These are phyloP conservation scores for Pseudogymnoascus verrucosus DNA, from an alignment of 2,329 filamentous ascomycete genomes.

Conservation along the genomic window DNA sequence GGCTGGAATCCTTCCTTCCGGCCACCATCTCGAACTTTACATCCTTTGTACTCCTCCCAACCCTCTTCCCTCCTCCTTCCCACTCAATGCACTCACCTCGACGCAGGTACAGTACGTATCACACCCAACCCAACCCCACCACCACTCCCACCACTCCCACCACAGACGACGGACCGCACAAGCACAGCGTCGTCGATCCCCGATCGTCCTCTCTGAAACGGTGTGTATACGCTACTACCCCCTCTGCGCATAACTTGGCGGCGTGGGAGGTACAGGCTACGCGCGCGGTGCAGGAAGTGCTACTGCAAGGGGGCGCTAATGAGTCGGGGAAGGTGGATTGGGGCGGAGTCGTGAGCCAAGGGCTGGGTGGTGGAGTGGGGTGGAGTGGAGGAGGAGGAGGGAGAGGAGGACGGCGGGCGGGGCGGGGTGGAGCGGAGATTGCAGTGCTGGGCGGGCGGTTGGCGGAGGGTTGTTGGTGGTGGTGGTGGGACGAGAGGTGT, in stretches of 20 bases:
- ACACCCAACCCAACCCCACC: no score
- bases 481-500: background rate
- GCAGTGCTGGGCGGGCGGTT: conserved; percentile 48
- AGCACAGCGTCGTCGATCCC: background rate
- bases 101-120: conserved; percentile 2
- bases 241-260: conserved; percentile 41
- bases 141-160: no score
- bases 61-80: background rate
- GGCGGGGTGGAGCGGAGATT: conserved; percentile 48
- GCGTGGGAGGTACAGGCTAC: conserved; percentile 33
- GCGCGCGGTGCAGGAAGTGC: conserved; percentile 40
- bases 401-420: conserved; percentile 45
- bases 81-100: background rate
- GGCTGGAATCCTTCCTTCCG: background rate
- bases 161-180: background rate
- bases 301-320: conserved; percentile 47
- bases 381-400: conserved; percentile 39
- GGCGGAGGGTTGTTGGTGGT: conserved; percentile 42
- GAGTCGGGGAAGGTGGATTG: conserved; percentile 57
- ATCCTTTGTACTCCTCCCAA: background rate
- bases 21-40: background rate
- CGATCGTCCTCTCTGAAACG: background rate
- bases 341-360: conserved; percentile 44
- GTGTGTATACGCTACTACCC: background rate
- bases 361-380: conserved; percentile 43